A percentile compares a stretch with the other conserved stretches of the same genome.
Conservation (phyloP, 805 yeast species). For the Teunomyces stri region DNA sequence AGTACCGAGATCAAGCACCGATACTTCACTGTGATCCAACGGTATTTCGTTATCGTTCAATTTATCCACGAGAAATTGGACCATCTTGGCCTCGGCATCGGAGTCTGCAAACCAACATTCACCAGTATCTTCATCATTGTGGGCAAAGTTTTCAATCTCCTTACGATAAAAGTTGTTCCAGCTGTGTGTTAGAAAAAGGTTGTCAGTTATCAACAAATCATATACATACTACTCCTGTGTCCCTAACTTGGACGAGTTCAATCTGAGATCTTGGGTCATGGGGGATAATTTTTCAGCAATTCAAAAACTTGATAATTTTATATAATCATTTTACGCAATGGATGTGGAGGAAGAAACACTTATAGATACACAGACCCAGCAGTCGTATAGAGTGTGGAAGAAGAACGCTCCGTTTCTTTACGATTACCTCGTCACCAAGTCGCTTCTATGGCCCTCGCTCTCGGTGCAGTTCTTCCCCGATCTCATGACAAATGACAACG, state of each 20-base stretch:
- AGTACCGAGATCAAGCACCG: slow-evolving; percentile 82
- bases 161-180: slow-evolving; percentile 86
- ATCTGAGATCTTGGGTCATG: slow-evolving; percentile 31
- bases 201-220: background rate
- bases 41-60: slow-evolving; percentile 29
- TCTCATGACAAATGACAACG: slow-evolving; percentile 15
- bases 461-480: slow-evolving; percentile 67
- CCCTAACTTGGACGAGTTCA: slow-evolving; percentile 81
- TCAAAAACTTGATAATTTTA: background rate
- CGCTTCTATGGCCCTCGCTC: slow-evolving; percentile 64
- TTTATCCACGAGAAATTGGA: slow-evolving; percentile 63
- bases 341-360: slow-evolving; percentile 7
- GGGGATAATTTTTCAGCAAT: background rate
- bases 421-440: slow-evolving; percentile 49
- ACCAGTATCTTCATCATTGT: slow-evolving; percentile 83
- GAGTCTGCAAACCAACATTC: slow-evolving; percentile 96
- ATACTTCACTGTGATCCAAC: slow-evolving; percentile 23
- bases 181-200: slow-evolving; percentile 30
- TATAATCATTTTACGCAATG: background rate
- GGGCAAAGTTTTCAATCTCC: slow-evolving; percentile 69
- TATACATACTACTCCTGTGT: slow-evolving; percentile 68
- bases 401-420: slow-evolving; percentile 58
- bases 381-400: slow-evolving; percentile 55
- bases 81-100: slow-evolving; percentile 85
- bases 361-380: slow-evolving; percentile 32